A percentile compares a stretch with the other conserved stretches of the same genome.
Evolutionary conservation across 306 rosid genomes (phyloP).

Genomic region (Calophaca sinica): DNA sequence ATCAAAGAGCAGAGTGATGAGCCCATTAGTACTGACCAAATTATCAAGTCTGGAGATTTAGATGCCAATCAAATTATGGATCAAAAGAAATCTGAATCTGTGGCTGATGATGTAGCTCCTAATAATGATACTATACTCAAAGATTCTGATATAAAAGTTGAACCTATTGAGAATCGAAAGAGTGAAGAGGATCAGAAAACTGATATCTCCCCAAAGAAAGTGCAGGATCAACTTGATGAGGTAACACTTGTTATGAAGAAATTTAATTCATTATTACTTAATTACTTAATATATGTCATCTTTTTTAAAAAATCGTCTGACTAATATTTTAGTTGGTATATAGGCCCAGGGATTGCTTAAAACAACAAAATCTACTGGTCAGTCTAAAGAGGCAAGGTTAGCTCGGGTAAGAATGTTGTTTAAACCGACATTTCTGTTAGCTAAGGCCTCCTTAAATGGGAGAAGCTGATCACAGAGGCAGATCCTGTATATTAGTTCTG

Average conservation of each 20-base stretch:
- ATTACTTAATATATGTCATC: not conserved
- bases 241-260: constrained; percentile 57
- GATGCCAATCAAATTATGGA: constrained; percentile 52
- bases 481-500: constrained; percentile 31
- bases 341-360: constrained; percentile 99
- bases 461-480: constrained; percentile 35
- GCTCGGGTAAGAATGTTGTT: constrained; percentile 79
- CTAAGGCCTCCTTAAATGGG: constrained; percentile 24
- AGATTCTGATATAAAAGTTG: constrained; percentile 55
- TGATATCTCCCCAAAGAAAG: constrained; percentile 60
- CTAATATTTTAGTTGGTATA: constrained; percentile 65
- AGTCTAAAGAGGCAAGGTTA: constrained; percentile 98
- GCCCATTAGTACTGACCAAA: constrained; percentile 54
- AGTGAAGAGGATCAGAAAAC: constrained; percentile 63
- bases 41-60: constrained; percentile 50
- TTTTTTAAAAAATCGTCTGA: constrained; percentile 52
- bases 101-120: constrained; percentile 48
- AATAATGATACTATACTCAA: constrained; percentile 51
- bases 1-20: constrained; percentile 53
- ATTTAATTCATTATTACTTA: constrained; percentile 19
- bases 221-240: constrained; percentile 93
- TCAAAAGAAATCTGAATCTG: constrained; percentile 59
- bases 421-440: constrained; percentile 32
- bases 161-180: constrained; percentile 52
- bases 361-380: constrained; percentile 87